Evolutionary conservation across 1,139 yeast species (phyloP), one percentile per base, ranked within the genome.

Genomic region (Taphrina deformans): DNA sequence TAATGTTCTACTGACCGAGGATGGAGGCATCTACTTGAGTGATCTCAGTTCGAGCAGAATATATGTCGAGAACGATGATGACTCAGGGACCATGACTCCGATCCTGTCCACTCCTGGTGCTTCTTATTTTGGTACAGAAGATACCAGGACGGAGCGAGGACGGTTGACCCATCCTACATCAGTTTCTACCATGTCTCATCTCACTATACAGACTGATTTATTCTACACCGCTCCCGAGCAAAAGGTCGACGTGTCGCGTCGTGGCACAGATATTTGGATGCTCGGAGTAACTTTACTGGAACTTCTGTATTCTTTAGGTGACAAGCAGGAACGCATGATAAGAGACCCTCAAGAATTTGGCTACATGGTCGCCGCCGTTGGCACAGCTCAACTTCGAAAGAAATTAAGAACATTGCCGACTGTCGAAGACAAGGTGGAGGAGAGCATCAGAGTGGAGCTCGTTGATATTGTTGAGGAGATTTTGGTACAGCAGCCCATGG

Each of bases 211-310:
- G 29, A 59, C 63, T 7, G 63, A 59, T 27, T 27, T 59, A 14
- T 59, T 59, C 33, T 59, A 59, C 21, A 59, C 63, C n/a, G 63
- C 63, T 3, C 63, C 63, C 1, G 63, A 59, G 23, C 63, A 59
- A n/a, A 51, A 52, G 23, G 63, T 59, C 23, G 63, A 59, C 21
- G 63, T 59, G 10, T 59, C 63, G n/a, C 63, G 63, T 26, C 63
- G 63, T 50, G 63, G 63, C 12, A 59, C 63, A 9, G 63, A 59
- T 14, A 59, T 59, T 14, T 59, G 63, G 63, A 59, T 59, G 63
- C 56, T 59, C 29, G 63, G 63, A 23, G 55, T 59, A 24, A 59
- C 63, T 10, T 27, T 59, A 18, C 41, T 59, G 24, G 63, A 59
- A 31, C 50, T 59, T n/a, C 40, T 59, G 7, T 59, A 38, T 29